These are phyloP conservation scores for Phytophthora cactorum DNA, from an alignment of 352 stramenopile genomes.

Conservation along the genomic window DNA sequence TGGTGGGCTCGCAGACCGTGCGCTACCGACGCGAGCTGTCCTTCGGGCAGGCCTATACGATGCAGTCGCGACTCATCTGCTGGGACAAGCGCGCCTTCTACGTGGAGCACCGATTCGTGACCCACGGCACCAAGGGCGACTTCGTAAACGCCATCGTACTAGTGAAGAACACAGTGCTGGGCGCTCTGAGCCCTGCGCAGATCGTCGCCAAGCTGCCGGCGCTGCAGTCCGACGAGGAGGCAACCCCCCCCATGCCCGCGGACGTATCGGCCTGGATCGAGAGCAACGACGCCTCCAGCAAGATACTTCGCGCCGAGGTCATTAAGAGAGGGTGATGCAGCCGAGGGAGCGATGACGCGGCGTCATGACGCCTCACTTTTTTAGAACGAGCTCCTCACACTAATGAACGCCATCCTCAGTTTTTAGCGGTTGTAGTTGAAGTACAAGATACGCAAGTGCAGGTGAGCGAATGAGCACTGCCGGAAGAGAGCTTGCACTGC, in stretches of 20 bases:
- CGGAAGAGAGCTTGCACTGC: not conserved
- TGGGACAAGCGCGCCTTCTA: constrained; percentile 89
- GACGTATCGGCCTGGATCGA: constrained; percentile 76
- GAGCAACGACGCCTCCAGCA: constrained; percentile 80
- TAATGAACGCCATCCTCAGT: constrained; percentile 29
- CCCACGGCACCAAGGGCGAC: constrained; percentile 29
- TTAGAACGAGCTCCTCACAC: constrained; percentile 28
- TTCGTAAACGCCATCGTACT: constrained; percentile 89
- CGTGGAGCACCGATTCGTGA: constrained; percentile 88
- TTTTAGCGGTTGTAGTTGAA: constrained; percentile 6
- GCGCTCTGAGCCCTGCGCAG: constrained; percentile 57
- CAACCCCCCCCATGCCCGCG: constrained; percentile 47
- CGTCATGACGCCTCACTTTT: constrained; percentile 3
- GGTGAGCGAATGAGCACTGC: too few species aligned
- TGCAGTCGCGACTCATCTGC: constrained; percentile 78
- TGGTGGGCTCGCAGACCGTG: constrained; percentile 82
- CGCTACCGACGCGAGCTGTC: constrained; percentile 84
- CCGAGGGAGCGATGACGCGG: not conserved
- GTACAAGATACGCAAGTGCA: not conserved
- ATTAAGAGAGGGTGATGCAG: constrained; percentile 2
- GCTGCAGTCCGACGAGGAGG: constrained; percentile 35
- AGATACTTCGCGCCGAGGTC: constrained; percentile 57
- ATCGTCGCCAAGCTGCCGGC: constrained; percentile 68
- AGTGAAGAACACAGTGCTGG: constrained; percentile 89
- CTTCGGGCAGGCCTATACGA: constrained; percentile 67